Conservation (phyloP, 257 asterid species). For the Penstemon eatonii region DNA sequence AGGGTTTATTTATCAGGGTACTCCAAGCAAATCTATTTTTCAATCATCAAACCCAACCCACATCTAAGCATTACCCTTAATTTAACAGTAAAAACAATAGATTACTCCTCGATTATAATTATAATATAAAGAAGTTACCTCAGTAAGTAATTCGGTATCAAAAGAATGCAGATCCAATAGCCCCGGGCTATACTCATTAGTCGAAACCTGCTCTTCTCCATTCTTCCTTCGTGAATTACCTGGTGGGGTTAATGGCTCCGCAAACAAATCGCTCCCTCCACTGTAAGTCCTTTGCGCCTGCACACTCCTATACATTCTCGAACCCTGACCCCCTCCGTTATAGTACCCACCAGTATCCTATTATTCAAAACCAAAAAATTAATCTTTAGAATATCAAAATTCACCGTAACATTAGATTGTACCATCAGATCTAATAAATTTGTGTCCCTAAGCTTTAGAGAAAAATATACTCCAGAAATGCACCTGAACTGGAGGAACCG, state of each 20-base stretch:
- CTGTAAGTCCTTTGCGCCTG: slow-evolving; percentile 62
- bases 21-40: not conserved
- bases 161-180: slow-evolving; percentile 92
- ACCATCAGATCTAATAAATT: slow-evolving; percentile 43
- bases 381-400: not conserved
- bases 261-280: slow-evolving; percentile 58
- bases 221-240: slow-evolving; percentile 48
- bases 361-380: slow-evolving; percentile 4
- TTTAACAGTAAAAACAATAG: too few species aligned
- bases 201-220: slow-evolving; percentile 60
- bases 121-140: slow-evolving; percentile 43
- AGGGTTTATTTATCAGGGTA: not conserved
- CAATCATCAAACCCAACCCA: too few species aligned
- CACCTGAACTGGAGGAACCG: slow-evolving; percentile 72
- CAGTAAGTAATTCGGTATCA: slow-evolving; percentile 87
- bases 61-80: too few species aligned
- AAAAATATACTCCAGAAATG: slow-evolving; percentile 1
- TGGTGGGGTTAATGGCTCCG: slow-evolving; percentile 85
- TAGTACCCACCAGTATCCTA: slow-evolving; percentile 67
- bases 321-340: slow-evolving; percentile 71
- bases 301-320: slow-evolving; percentile 54
- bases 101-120: not conserved
- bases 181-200: slow-evolving; percentile 87
- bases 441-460: not conserved
- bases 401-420: not conserved